Evolutionary conservation across 306 rosid genomes (phyloP).

Genomic region (Trifolium dubium): DNA sequence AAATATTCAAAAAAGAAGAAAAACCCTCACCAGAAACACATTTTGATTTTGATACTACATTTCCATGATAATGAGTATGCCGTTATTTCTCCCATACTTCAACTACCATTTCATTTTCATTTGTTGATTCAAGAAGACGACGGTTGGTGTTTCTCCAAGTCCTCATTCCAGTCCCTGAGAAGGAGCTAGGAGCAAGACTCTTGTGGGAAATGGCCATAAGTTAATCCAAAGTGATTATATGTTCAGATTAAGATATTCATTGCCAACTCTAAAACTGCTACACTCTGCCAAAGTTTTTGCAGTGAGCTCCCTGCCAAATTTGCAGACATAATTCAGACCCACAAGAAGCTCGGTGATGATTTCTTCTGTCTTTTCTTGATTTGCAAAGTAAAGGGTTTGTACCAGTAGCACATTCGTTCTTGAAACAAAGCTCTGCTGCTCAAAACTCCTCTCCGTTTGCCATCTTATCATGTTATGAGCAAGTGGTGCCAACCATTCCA

Average conservation of each 20-base stretch:
- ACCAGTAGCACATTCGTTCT: slow-evolving; percentile 83
- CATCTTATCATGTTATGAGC: slow-evolving; percentile 97
- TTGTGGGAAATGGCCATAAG: slow-evolving; percentile 44
- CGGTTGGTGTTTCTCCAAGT: slow-evolving; percentile 31
- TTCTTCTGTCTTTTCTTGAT: slow-evolving; percentile 81
- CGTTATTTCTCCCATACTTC: slow-evolving; percentile 42
- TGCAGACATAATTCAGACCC: slow-evolving; percentile 95
- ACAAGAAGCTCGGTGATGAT: slow-evolving; percentile 87
- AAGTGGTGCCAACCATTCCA: slow-evolving; percentile 96
- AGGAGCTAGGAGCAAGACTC: slow-evolving; percentile 46
- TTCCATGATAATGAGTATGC: slow-evolving; percentile 32
- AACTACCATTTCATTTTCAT: slow-evolving; percentile 40
- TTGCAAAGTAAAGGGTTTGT: slow-evolving; percentile 94
- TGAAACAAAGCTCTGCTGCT: slow-evolving; percentile 85
- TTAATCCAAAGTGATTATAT: slow-evolving; percentile 41
- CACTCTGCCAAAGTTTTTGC: slow-evolving; percentile 81
- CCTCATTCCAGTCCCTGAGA: slow-evolving; percentile 26
- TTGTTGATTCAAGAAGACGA: slow-evolving; percentile 39
- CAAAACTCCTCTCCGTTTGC: slow-evolving; percentile 97
- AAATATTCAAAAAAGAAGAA: slow-evolving; percentile 26
- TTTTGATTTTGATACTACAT: slow-evolving; percentile 39
- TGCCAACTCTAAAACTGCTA: slow-evolving; percentile 71
- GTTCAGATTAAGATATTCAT: slow-evolving; percentile 69
- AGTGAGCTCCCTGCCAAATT: slow-evolving; percentile 72
- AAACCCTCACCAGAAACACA: slow-evolving; percentile 50